A percentile compares a stretch with the other conserved stretches of the same genome.
Evolutionary conservation across 495 filamentous ascomycete genomes (phyloP).

Genomic region (Penicillium psychrofluorescens): DNA sequence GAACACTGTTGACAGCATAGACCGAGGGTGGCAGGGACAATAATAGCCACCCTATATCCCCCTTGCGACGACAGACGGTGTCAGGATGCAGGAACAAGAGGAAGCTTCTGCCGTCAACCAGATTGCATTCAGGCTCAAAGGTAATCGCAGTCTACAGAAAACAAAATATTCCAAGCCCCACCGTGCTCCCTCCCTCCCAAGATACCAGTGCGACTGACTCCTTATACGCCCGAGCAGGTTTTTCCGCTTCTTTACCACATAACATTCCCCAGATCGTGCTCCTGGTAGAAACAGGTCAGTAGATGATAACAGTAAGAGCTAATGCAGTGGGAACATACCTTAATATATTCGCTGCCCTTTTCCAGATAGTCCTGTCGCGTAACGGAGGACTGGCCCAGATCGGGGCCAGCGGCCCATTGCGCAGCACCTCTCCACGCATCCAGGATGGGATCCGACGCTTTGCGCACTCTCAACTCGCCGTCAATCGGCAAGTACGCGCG

Average conservation of each 20-base stretch:
- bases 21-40: too few species aligned
- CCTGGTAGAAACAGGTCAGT: slow-evolving; percentile 36
- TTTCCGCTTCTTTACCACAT: slow-evolving; percentile 19
- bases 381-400: slow-evolving; percentile 36
- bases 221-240: slow-evolving; percentile 15
- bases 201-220: slow-evolving; percentile 12
- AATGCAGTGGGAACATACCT: slow-evolving; percentile 42
- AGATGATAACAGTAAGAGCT: background rate
- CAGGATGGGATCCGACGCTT: slow-evolving; percentile 63
- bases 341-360: slow-evolving; percentile 79
- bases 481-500: slow-evolving; percentile 63
- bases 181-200: too few species aligned
- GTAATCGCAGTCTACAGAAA: too few species aligned
- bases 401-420: slow-evolving; percentile 53
- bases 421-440: slow-evolving; percentile 94
- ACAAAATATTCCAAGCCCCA: too few species aligned
- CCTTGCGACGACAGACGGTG: too few species aligned
- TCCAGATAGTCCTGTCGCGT: slow-evolving; percentile 73
- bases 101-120: too few species aligned
- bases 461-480: slow-evolving; percentile 54
- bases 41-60: too few species aligned
- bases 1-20: too few species aligned
- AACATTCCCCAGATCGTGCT: slow-evolving; percentile 75
- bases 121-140: too few species aligned
- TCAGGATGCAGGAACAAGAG: too few species aligned